Base-by-base conservation (phyloP, 1,284 basidiomycete genomes). In the Trichosporon faecale region DNA sequence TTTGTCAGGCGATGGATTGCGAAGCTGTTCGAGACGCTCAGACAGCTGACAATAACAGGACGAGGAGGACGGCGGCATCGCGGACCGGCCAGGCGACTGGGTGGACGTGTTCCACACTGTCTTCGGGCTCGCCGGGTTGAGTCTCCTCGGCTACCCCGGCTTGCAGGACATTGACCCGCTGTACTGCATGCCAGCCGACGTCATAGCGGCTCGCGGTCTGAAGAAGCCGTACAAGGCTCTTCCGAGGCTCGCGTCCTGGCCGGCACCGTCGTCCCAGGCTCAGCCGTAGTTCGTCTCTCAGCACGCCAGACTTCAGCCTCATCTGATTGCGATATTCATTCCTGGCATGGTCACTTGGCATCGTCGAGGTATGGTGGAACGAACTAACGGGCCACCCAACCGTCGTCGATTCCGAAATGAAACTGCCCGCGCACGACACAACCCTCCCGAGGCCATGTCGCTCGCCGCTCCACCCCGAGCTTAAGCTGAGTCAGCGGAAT, bases 51-150 rank as follows among this genome's bases (percentile, higher is more conserved):
- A 14, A 18, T 46, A n/a, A n/a, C 79, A 97, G 91, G 97, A 99
- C 80, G 85, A 88, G 0, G 96, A 98, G 70, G 87, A 86, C 9
- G 96, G 97, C 1, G 97, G 96, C 0, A 97, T 99, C 37, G 91
- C 95, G 0, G 97, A 99, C 82, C 85, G 96, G 65, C 94, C 94
- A 0, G 95, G 93, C 0, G 91, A 99, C 80, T 91, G 95, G 86
- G 90, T 90, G 0, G 96, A 99, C 78, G 95, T 99, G 12, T 99
- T 98, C 84, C 96, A 99, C 80, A 99, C 96, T 0, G 82, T 88
- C 8, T 99, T 99, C 78, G 97, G 96, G 0, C 85, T 98, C 3
- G 95, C 95, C 68, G 94, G 94, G 0, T 86, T 98, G 16, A 95
- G 94, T 0, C 85, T 98, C 9, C 86, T 98, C 7, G 93, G 93